A percentile compares a stretch with the other conserved stretches of the same genome.
These are phyloP conservation scores for Trypanosoma lewisi DNA, from an alignment of 208 protist genomes.

Conservation along the genomic window DNA sequence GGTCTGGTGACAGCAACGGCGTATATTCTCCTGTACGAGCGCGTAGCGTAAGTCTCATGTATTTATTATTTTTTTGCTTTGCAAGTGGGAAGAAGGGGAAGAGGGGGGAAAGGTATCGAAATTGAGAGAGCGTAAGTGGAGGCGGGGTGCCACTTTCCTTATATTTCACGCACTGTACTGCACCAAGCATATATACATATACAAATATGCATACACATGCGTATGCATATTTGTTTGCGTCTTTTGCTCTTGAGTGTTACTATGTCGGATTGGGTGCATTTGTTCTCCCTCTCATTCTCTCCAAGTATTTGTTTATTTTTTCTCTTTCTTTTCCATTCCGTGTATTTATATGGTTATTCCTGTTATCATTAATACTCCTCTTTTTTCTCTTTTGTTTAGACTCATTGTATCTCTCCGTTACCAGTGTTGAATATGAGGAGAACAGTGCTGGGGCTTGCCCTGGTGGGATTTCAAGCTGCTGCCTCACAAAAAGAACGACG, in stretches of 20 bases:
- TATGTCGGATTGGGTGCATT: too few relatives aligned
- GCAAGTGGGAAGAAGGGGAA: neutral
- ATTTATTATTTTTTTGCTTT: neutral
- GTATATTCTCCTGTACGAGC: conserved; percentile 89
- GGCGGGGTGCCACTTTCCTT: too few relatives aligned
- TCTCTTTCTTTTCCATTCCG: conserved; percentile 5
- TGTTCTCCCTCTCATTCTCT: conserved; percentile 8
- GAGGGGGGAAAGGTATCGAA: neutral
- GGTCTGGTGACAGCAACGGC: conserved; percentile 74
- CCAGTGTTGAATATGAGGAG: neutral
- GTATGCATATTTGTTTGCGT: conserved; percentile 2
- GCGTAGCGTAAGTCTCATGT: conserved; percentile 46
- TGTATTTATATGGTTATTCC: neutral
- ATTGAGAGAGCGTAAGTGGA: neutral
- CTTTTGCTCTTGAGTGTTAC: too few relatives aligned
- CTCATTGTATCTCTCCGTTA: neutral
- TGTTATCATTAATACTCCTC: neutral
- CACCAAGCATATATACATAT: conserved; percentile 2
- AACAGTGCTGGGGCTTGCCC: conserved; percentile 2
- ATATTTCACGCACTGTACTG: neutral
- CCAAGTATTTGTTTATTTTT: conserved; percentile 12
- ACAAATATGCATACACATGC: conserved; percentile 12
- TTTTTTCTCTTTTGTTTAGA: neutral
- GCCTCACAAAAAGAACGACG: neutral
- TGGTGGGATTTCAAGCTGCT: conserved; percentile 1